Conservation (phyloP, 1,139 yeast genomes). For the Pichiaceae sp. region DNA sequence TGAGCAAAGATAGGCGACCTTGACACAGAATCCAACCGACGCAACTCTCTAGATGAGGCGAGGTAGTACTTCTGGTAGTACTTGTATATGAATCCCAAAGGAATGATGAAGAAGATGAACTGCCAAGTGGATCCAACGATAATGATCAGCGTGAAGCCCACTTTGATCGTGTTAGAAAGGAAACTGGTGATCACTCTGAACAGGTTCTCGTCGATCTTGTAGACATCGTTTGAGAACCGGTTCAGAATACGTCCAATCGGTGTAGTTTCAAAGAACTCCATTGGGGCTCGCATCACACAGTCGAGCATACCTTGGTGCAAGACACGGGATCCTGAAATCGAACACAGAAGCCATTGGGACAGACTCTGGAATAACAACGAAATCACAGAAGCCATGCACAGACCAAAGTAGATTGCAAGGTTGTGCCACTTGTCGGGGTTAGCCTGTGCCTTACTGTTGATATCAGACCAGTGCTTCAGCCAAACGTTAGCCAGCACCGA, state of each 20-base stretch:
- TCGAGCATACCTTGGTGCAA: slow-evolving; percentile 73
- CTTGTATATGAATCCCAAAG: slow-evolving; percentile 60
- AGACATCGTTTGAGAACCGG: slow-evolving; percentile 86
- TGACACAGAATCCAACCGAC: slow-evolving; percentile 87
- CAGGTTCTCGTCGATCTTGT: slow-evolving; percentile 79
- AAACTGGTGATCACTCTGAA: slow-evolving; percentile 80
- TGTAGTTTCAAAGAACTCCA: slow-evolving; percentile 93
- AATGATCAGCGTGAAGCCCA: slow-evolving; percentile 65
- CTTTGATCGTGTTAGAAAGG: slow-evolving; percentile 62
- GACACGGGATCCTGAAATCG: slow-evolving; percentile 69
- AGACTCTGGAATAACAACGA: slow-evolving; percentile 57
- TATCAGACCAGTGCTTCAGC: slow-evolving; percentile 96
- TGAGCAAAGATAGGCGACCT: slow-evolving; percentile 92
- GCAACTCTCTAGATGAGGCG: slow-evolving; percentile 83
- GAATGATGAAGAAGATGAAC: slow-evolving; percentile 60
- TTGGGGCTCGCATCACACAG: slow-evolving; percentile 81
- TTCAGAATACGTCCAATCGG: slow-evolving; percentile 91
- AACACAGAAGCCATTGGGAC: slow-evolving; percentile 71
- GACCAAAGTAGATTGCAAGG: slow-evolving; percentile 61
- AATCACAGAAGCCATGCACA: slow-evolving; percentile 63
- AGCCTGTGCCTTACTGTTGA: slow-evolving; percentile 55
- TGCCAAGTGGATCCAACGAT: slow-evolving; percentile 84
- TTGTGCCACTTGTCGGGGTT: slow-evolving; percentile 65
- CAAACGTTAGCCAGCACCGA: slow-evolving; percentile 68
- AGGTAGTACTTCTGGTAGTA: slow-evolving; percentile 85